Conservation (phyloP, 768 basidiomycete species). For the Strobilomyces echinocephalus region DNA sequence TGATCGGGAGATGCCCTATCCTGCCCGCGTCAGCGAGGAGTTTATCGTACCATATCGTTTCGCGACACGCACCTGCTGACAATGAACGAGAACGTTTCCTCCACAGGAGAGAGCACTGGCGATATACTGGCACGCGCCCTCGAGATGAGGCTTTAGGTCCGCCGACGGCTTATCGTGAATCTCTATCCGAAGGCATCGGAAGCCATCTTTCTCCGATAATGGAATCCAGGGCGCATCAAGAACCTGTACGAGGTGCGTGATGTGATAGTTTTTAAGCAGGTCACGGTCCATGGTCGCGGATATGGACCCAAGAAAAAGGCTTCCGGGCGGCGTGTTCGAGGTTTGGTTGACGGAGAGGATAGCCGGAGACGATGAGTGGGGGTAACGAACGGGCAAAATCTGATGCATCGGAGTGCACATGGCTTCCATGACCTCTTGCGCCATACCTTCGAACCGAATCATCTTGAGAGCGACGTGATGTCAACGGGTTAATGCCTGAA, state of each 20-base stretch:
- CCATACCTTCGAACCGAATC: conserved; percentile 75
- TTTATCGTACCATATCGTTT: not conserved
- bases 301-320: conserved; percentile 67
- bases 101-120: conserved; percentile 56
- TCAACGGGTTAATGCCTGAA: not conserved
- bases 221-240: conserved; percentile 65
- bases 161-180: conserved; percentile 58
- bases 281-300: conserved; percentile 54
- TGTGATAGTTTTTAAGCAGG: conserved; percentile 44
- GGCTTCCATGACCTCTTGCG: conserved; percentile 73
- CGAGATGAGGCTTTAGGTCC: conserved; percentile 65
- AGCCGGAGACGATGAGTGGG: conserved; percentile 14
- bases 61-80: conserved; percentile 60
- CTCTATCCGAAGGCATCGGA: conserved; percentile 59
- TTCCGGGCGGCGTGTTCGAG: conserved; percentile 33
- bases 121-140: conserved; percentile 64
- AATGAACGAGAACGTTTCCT: conserved; percentile 69
- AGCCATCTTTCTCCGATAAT: conserved; percentile 39
- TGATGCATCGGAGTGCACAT: conserved; percentile 86
- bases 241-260: conserved; percentile 62
- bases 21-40: not conserved
- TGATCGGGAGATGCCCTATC: conserved; percentile 72
- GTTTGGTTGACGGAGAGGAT: conserved; percentile 15
- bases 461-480: conserved; percentile 33
- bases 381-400: conserved; percentile 45